These are phyloP conservation scores for Gnetum montanum DNA, from an alignment of 75 land plant species.

Conservation along the genomic window DNA sequence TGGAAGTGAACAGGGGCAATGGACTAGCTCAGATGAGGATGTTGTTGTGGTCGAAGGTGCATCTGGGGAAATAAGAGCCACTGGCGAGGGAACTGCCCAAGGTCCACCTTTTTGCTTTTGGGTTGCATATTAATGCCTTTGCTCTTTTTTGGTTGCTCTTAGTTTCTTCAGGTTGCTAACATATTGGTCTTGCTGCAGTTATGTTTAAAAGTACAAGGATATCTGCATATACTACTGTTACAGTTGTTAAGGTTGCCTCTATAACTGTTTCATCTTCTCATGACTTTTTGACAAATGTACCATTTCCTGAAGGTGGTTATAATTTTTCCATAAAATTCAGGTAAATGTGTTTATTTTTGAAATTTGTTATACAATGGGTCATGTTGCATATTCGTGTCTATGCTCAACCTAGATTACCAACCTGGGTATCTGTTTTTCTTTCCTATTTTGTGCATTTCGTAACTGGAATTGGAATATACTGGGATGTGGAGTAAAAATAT, in stretches of 20 bases:
- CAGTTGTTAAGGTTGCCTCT: constrained; percentile 34
- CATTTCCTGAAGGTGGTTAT: constrained; percentile 54
- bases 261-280: constrained; percentile 47
- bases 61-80: constrained; percentile 71
- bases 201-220: constrained; percentile 39
- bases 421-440: too few relatives aligned
- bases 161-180: neutral
- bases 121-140: too few relatives aligned
- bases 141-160: neutral
- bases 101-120: constrained; percentile 38
- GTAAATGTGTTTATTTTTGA: constrained; percentile 11
- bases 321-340: constrained; percentile 64
- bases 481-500: too few relatives aligned
- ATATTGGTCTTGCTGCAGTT: constrained; percentile 43
- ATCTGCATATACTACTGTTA: constrained; percentile 57
- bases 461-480: too few relatives aligned
- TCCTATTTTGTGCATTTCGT: too few relatives aligned
- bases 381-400: too few relatives aligned
- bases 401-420: too few relatives aligned
- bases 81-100: constrained; percentile 54
- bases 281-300: constrained; percentile 63
- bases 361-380: too few relatives aligned
- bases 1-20: constrained; percentile 45
- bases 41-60: constrained; percentile 38
- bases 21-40: constrained; percentile 57